Conservation (phyloP, 2,329 filamentous ascomycete species). For the Ramularia collo-cygni region DNA sequence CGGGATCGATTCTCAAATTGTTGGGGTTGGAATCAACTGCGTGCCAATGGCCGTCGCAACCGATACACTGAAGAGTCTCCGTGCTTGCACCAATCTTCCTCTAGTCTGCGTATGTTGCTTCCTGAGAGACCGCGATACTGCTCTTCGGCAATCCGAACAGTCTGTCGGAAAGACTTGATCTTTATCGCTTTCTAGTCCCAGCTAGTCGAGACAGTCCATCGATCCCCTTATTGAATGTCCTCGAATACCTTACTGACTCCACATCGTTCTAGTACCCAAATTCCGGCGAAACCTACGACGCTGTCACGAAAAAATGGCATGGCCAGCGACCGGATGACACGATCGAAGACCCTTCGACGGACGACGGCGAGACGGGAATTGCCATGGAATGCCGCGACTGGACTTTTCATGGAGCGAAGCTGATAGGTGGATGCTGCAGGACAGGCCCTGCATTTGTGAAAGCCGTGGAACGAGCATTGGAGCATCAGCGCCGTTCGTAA, state of each 20-base stretch:
- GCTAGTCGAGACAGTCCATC: conserved; percentile 15
- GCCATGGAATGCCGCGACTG: conserved; percentile 8
- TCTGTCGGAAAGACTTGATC: too few species aligned
- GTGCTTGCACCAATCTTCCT: conserved; percentile 27
- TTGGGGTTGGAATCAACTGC: conserved; percentile 43
- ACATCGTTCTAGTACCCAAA: conserved; percentile 34
- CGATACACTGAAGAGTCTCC: conserved; percentile 29
- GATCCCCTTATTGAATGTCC: background rate
- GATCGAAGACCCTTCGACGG: conserved; percentile 19
- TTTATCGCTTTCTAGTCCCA: too few species aligned
- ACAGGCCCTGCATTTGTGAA: conserved; percentile 31
- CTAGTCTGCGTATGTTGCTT: conserved; percentile 15
- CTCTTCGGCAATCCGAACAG: too few species aligned
- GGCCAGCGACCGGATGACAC: conserved; percentile 20
- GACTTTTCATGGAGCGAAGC: conserved; percentile 35
- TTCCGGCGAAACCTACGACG: conserved; percentile 42
- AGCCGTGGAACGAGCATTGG: conserved; percentile 5
- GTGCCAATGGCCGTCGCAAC: conserved; percentile 31
- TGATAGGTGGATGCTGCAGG: conserved; percentile 44
- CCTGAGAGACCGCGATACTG: too few species aligned
- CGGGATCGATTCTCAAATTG: conserved; percentile 25
- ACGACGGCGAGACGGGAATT: conserved; percentile 3
- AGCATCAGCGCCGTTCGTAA: too few species aligned
- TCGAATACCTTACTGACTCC: conserved; percentile 1
- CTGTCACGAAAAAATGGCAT: conserved; percentile 31